Conservation (phyloP, 768 basidiomycete species). For the Lentinula detonsa region DNA sequence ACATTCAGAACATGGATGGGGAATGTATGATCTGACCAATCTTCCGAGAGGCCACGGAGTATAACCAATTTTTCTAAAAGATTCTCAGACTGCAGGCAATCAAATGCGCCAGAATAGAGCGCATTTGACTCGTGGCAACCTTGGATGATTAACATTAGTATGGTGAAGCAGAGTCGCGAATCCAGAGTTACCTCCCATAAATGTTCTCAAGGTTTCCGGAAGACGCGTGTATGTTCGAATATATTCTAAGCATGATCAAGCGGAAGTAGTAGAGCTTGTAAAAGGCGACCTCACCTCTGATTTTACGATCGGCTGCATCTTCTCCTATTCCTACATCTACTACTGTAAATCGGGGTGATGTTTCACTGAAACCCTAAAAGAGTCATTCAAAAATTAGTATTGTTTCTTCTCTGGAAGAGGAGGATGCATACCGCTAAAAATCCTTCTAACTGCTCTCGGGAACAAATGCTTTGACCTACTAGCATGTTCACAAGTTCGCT, state of each 20-base stretch:
- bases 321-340: slow-evolving; percentile 65
- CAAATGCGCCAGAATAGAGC: slow-evolving; percentile 52
- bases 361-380: slow-evolving; percentile 60
- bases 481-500: slow-evolving; percentile 45
- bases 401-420: not conserved
- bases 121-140: slow-evolving; percentile 43
- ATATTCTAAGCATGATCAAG: slow-evolving; percentile 42
- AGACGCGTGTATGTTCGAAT: slow-evolving; percentile 65
- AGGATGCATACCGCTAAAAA: slow-evolving; percentile 44
- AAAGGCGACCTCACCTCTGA: slow-evolving; percentile 46
- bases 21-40: slow-evolving; percentile 36
- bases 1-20: slow-evolving; percentile 48
- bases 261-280: not conserved
- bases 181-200: slow-evolving; percentile 54
- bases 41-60: slow-evolving; percentile 42
- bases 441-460: slow-evolving; percentile 59
- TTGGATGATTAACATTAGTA: not conserved
- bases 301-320: slow-evolving; percentile 59
- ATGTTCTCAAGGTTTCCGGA: slow-evolving; percentile 69
- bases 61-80: slow-evolving; percentile 62
- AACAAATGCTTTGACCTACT: slow-evolving; percentile 48
- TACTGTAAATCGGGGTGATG: slow-evolving; percentile 63
- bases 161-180: not conserved
- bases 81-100: slow-evolving; percentile 51
- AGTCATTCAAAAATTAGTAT: not conserved